Evolutionary conservation across 2,329 filamentous ascomycete genomes (phyloP).

Genomic region (Septoria linicola): DNA sequence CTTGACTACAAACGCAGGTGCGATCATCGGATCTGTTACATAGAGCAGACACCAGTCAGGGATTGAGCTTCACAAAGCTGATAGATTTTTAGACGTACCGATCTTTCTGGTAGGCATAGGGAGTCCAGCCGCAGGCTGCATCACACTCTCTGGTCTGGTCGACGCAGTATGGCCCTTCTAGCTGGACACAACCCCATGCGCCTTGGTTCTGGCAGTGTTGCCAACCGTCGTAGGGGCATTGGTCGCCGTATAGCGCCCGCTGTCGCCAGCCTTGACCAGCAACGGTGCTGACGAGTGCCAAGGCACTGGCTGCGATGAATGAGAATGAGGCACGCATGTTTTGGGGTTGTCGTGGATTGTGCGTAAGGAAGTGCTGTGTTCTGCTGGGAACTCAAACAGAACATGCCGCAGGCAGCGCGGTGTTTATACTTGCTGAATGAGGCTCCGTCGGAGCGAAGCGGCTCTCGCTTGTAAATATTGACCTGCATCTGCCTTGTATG

Average conservation of each 20-base stretch:
- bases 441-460: too few relatives aligned
- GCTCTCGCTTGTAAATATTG: too few relatives aligned
- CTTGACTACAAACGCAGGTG: constrained; percentile 11
- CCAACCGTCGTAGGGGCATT: constrained; percentile 3
- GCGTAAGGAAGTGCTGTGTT: too few relatives aligned
- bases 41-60: neutral
- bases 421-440: too few relatives aligned
- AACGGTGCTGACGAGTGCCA: too few relatives aligned
- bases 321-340: too few relatives aligned
- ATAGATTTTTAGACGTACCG: constrained; percentile 3
- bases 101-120: constrained; percentile 9
- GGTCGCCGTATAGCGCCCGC: neutral
- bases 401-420: too few relatives aligned
- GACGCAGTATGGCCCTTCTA: constrained; percentile 10
- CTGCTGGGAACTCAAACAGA: too few relatives aligned
- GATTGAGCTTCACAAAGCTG: neutral
- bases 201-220: neutral
- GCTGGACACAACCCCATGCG: constrained; percentile 11
- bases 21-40: constrained; percentile 3
- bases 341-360: too few relatives aligned
- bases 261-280: too few relatives aligned
- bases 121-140: neutral
- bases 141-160: constrained; percentile 10
- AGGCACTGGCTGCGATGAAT: too few relatives aligned
- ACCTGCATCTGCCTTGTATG: too few relatives aligned